Conservation (phyloP, 495 filamentous ascomycete genomes). For the Darksidea phi region DNA sequence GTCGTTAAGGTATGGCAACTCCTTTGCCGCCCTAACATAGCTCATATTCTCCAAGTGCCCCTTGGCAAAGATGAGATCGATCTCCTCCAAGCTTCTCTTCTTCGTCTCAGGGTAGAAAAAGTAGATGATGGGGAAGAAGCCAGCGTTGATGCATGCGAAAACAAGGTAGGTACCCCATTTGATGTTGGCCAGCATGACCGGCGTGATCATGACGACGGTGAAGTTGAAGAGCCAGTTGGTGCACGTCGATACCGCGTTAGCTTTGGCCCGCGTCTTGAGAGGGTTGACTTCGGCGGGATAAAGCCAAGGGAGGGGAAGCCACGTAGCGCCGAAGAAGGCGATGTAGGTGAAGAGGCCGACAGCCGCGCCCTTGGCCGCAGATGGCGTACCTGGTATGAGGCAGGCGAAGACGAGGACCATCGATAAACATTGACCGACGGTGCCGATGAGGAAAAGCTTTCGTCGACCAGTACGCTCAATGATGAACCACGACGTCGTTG, state of each 20-base stretch:
- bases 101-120: constrained; percentile 58
- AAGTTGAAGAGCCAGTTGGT: constrained; percentile 56
- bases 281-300: constrained; percentile 69
- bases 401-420: constrained; percentile 34
- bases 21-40: constrained; percentile 67
- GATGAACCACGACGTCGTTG: constrained; percentile 75
- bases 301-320: constrained; percentile 62
- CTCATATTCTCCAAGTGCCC: constrained; percentile 70
- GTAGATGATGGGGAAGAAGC: constrained; percentile 51
- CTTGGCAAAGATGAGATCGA: constrained; percentile 53
- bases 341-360: constrained; percentile 38
- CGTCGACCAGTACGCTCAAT: constrained; percentile 33
- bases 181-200: constrained; percentile 33
- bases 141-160: constrained; percentile 52
- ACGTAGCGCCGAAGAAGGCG: constrained; percentile 55
- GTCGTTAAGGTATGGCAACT: constrained; percentile 65
- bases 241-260: constrained; percentile 62
- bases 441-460: constrained; percentile 33
- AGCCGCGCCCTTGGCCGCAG: constrained; percentile 31
- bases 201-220: constrained; percentile 42
- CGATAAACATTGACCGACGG: constrained; percentile 41
- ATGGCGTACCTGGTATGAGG: constrained; percentile 20
- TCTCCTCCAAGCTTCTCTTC: constrained; percentile 44
- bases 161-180: constrained; percentile 40
- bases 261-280: constrained; percentile 63